Percentiles rank a stretch among this genome's conserved stretches.
phyloP scores from a whole-genome alignment of 768 basidiomycete species.

The Kwoniella dejecticola region DNA sequence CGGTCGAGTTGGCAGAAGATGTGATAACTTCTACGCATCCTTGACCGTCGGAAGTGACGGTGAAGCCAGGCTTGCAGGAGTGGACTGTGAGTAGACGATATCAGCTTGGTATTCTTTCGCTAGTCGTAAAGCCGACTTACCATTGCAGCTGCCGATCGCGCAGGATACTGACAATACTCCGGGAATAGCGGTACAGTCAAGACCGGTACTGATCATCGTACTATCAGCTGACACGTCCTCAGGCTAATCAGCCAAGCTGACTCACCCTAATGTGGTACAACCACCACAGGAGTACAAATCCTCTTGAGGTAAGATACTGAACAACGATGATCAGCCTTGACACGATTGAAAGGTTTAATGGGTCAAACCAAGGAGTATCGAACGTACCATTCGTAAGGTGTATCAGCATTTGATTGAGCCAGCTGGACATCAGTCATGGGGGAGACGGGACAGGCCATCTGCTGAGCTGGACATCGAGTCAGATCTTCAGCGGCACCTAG shows the following conservation, averaged over 20 bases:
- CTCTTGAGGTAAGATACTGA: slow-evolving; percentile 24
- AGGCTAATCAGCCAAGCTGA: not conserved
- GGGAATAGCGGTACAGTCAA: slow-evolving; percentile 31
- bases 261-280: slow-evolving; percentile 30
- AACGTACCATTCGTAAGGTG: slow-evolving; percentile 30
- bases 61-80: slow-evolving; percentile 22
- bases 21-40: not conserved
- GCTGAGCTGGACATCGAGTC: slow-evolving; percentile 21
- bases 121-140: slow-evolving; percentile 12
- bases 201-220: slow-evolving; percentile 20
- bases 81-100: slow-evolving; percentile 13
- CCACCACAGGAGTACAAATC: slow-evolving; percentile 39
- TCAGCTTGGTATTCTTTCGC: not conserved
- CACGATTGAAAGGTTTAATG: not conserved
- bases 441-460: slow-evolving; percentile 28
- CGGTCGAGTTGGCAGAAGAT: not conserved
- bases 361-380: not conserved
- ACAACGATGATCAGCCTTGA: not conserved
- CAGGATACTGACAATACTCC: slow-evolving; percentile 27
- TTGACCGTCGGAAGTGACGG: slow-evolving; percentile 9
- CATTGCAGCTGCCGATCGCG: slow-evolving; percentile 24
- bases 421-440: slow-evolving; percentile 1
- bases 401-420: not conserved
- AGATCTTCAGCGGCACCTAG: slow-evolving; percentile 20
- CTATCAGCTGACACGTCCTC: slow-evolving; percentile 15